Base-by-base conservation (phyloP, 169 alveolate genomes). In the Plasmodium relictum region DNA sequence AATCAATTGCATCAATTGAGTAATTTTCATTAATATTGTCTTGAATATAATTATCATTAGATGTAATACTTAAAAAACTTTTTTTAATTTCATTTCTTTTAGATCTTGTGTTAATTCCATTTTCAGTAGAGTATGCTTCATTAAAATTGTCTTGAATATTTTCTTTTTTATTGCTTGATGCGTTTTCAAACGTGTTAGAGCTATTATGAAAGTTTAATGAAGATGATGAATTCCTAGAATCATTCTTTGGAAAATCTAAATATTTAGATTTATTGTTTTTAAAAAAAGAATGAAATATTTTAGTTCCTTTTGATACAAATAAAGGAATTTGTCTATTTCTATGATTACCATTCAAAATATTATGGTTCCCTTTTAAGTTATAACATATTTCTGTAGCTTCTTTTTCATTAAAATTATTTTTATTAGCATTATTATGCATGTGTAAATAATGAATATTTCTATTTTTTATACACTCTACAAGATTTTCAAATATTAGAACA, bases 361-460 rank as follows among this genome's bases (percentile, higher is more conserved):
- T 69, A 14, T 24, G 42, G 12, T 26, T 2, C n/a, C 86, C 63
- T 26, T 69, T 41, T 68, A 68, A 16, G 54, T 31, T 58, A 26
- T 44, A 66, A 14, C 69, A 70, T 62, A n/a, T 45, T 41, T 68
- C 91, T 71, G 74, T 83, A 16, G 73, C 56, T 18, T 70, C 91
- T 56, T n/a, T 83, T 26, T 83, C 78, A 44, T 31, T 20, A 20
- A 83, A 16, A 63, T 83, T 83, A 62, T 50, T 83, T 10, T 22
- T 68, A 58, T 31, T 54, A 48, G 42, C 85, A 83, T 83, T 83
- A 70, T 83, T 83, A 83, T 68, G 85, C 91, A 83, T 83, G 85
- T 83, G 91, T 70, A 83, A 18, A 78, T 78, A 83, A 73, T 61
- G 62, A 54, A 10, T 66, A 14, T 68, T 83, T 54, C 71, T 83